Evolutionary conservation across 2,329 filamentous ascomycete species (phyloP).

Genomic region (Pseudogymnoascus sp.): DNA sequence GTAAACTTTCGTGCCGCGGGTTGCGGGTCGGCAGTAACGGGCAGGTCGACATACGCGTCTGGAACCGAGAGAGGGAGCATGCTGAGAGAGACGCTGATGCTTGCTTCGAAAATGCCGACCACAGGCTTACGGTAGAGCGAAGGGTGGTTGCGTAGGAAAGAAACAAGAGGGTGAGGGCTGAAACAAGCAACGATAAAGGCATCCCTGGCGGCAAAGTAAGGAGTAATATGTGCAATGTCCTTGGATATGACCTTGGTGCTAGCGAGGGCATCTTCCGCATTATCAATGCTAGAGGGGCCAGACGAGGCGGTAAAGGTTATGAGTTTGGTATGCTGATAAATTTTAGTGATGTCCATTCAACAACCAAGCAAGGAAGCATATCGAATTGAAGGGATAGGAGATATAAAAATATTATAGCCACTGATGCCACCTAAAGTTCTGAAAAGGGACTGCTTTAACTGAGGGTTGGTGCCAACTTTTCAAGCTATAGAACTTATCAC

Average conservation of each 20-base stretch:
- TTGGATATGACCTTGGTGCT: slow-evolving; percentile 56
- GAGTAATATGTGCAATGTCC: slow-evolving; percentile 32
- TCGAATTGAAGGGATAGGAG: background rate
- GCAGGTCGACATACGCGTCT: slow-evolving; percentile 31
- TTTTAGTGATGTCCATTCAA: background rate
- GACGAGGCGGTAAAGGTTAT: slow-evolving; percentile 58
- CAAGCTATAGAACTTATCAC: no score
- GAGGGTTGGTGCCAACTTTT: no score
- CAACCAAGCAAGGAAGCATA: background rate
- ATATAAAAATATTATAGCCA: background rate
- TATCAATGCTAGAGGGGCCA: slow-evolving; percentile 68
- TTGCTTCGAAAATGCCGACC: slow-evolving; percentile 83
- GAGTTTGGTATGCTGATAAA: slow-evolving; percentile 33
- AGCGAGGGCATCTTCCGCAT: slow-evolving; percentile 55
- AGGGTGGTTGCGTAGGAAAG: slow-evolving; percentile 40
- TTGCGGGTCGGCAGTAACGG: slow-evolving; percentile 43
- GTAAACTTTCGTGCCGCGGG: slow-evolving; percentile 26
- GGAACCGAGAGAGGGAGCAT: slow-evolving; percentile 16
- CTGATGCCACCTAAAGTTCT: no score
- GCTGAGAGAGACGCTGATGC: slow-evolving; percentile 40
- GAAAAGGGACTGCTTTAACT: no score
- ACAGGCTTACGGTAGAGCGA: slow-evolving; percentile 43
- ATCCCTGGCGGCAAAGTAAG: slow-evolving; percentile 42
- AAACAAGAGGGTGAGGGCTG: slow-evolving; percentile 72
- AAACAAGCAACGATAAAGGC: slow-evolving; percentile 86